Percentiles rank a stretch among this genome's conserved stretches.
phyloP scores from a whole-genome alignment of 192 early-diverging fungal genomes.

The Umbelopsis ramanniana region DNA sequence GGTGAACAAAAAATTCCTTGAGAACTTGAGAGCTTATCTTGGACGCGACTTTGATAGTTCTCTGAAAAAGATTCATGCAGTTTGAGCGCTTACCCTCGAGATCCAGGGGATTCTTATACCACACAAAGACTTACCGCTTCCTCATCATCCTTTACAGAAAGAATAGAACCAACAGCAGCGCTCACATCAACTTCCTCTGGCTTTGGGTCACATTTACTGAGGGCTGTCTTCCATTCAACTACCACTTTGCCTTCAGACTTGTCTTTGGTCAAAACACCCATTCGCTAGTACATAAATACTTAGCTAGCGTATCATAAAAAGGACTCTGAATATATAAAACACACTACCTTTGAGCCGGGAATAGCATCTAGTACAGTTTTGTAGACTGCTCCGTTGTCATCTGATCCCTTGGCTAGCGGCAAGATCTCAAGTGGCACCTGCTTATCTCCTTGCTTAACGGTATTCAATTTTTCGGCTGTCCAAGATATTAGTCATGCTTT shows the following conservation, averaged over 20 bases:
- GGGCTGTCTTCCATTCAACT: constrained; percentile 76
- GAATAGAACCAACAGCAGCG: constrained; percentile 65
- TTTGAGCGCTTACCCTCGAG: too few relatives aligned
- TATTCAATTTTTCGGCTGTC: constrained; percentile 62
- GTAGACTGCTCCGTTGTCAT: constrained; percentile 71
- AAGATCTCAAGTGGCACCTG: constrained; percentile 78
- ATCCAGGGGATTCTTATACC: too few relatives aligned
- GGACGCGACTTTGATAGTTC: constrained; percentile 72
- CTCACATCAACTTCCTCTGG: constrained; percentile 79
- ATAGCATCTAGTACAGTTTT: constrained; percentile 60
- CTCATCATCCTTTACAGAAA: constrained; percentile 92
- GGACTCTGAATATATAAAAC: neutral
- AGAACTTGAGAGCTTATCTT: constrained; percentile 76
- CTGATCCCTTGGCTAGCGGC: constrained; percentile 75
- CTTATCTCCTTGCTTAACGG: constrained; percentile 60
- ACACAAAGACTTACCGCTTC: constrained; percentile 65
- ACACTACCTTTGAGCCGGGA: constrained; percentile 38
- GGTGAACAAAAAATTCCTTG: constrained; percentile 84
- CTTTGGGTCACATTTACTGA: constrained; percentile 48
- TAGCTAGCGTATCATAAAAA: neutral
- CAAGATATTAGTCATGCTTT: neutral
- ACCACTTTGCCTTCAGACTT: constrained; percentile 74
- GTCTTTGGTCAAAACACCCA: constrained; percentile 86
- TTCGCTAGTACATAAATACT: constrained; percentile 37
- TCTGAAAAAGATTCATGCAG: constrained; percentile 38